phyloP scores from a whole-genome alignment of 2,329 filamentous ascomycete genomes.

The Endocalyx cinctus region DNA sequence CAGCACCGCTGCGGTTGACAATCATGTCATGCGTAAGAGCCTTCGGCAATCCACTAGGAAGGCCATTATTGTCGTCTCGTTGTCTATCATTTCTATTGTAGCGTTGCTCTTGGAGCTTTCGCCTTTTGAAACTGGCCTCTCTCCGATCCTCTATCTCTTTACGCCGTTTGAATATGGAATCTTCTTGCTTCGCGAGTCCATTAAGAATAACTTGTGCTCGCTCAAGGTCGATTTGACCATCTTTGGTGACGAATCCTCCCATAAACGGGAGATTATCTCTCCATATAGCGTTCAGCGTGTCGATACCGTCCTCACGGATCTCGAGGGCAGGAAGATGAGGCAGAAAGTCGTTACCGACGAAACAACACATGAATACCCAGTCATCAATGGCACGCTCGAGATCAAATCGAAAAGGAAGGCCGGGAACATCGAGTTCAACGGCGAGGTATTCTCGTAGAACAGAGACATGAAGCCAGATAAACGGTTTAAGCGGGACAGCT shows the following conservation, averaged over 20 bases:
- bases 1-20: conserved; percentile 61
- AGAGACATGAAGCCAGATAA: conserved; percentile 96
- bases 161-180: conserved; percentile 84
- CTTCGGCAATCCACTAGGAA: conserved; percentile 47
- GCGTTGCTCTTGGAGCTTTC: conserved; percentile 59
- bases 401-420: conserved; percentile 83
- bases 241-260: conserved; percentile 94
- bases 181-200: conserved; percentile 87
- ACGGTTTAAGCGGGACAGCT: conserved; percentile 71
- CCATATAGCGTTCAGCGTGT: conserved; percentile 96
- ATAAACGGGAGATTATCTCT: conserved; percentile 84
- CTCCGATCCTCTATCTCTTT: conserved; percentile 81
- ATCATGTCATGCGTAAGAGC: conserved; percentile 83
- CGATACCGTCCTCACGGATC: conserved; percentile 95
- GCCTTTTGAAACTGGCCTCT: conserved; percentile 72
- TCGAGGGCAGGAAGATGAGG: conserved; percentile 96
- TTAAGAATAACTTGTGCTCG: conserved; percentile 83
- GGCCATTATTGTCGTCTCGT: conserved; percentile 28
- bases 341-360: conserved; percentile 97
- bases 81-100: conserved; percentile 23
- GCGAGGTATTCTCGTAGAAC: conserved; percentile 89
- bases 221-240: conserved; percentile 83
- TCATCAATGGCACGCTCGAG: conserved; percentile 92
- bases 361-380: conserved; percentile 99
- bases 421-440: conserved; percentile 78